Conservation (phyloP, 108 stramenopile genomes). For the Parmales sp. region DNA sequence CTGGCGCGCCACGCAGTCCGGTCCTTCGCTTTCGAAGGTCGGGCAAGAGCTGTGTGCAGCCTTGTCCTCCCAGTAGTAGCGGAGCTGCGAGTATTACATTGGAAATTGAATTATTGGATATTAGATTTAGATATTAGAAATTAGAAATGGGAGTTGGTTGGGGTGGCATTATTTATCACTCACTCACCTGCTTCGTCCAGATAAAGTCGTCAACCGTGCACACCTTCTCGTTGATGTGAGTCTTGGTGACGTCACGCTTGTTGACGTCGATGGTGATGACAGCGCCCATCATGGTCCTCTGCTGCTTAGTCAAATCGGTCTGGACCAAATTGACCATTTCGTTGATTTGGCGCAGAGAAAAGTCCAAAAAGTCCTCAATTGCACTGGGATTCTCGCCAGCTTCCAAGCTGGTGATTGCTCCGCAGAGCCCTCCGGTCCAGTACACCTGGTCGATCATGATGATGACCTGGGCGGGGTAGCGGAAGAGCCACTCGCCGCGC, state of each 20-base stretch:
- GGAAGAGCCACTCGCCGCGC: constrained; percentile 41
- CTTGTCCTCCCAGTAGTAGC: constrained; percentile 49
- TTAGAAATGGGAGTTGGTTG: not conserved
- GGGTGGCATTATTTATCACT: not conserved
- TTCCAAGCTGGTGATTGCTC: constrained; percentile 35
- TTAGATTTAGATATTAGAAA: not conserved
- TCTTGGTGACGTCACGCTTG: constrained; percentile 47
- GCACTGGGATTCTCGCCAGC: constrained; percentile 18
- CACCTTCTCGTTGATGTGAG: not conserved
- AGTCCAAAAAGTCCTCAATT: constrained; percentile 10
- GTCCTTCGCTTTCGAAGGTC: constrained; percentile 10
- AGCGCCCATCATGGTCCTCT: constrained; percentile 41
- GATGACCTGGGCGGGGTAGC: constrained; percentile 15
- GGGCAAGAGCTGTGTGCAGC: constrained; percentile 6
- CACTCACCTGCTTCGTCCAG: not conserved
- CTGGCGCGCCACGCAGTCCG: constrained; percentile 40
- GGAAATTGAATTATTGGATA: not conserved
- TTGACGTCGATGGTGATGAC: constrained; percentile 59
- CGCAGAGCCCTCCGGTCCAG: constrained; percentile 12
- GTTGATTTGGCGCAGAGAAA: constrained; percentile 29
- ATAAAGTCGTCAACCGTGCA: not conserved
- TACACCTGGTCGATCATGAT: constrained; percentile 22
- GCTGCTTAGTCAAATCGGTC: constrained; percentile 19
- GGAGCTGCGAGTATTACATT: constrained; percentile 33
- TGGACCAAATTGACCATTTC: constrained; percentile 3